Base-by-base conservation (phyloP, 441 rosid species). In the Arabidopsis lyrata region DNA sequence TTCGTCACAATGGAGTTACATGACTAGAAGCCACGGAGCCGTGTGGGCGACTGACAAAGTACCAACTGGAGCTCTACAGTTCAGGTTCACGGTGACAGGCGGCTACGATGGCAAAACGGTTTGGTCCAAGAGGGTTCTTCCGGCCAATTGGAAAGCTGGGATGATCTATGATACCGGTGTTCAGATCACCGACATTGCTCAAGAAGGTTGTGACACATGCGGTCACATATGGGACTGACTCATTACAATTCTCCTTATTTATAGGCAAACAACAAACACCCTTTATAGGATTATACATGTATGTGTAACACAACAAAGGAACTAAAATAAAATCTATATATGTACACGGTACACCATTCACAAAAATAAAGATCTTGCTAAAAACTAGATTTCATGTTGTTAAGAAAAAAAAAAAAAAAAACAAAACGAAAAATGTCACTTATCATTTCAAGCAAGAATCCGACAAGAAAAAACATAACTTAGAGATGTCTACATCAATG, bases 101-200 rank as follows among this genome's bases (percentile, higher is more conserved):
- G 97, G 98, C 29, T 93, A 72, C 13, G 98, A 91, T 67, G 97
- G 98, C 22, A 90, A 87, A 72, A 81, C 83, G 92, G 61, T 87
- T 36, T 91, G 94, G 96, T 83, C 96, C 2, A 59, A 81, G 73
- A 82, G 55, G 35, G 93, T 88, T 68, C 92, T 93, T 50, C 96
- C 98, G 0, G 84, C 80, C 1, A 81, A 80, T 20, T 91, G 98
- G 98, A 78, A 83, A 63, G 27, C 70, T 2, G 96, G 97, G 5
- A 78, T 45, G 52, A 47, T 77, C 1, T 91, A 93, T 63, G 93
- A 91, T 64, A 24, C 96, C 0, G 96, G 96, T n/a, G 71, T 90
- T 44, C 97, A 88, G 63, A 90, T 91, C 45, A 74, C 69, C 32
- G 97, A 93, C 36, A 85, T 90, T 61, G 97, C 97, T 9, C 84